phyloP scores from a whole-genome alignment of 108 stramenopile genomes.

The Cyclotella baltica region DNA sequence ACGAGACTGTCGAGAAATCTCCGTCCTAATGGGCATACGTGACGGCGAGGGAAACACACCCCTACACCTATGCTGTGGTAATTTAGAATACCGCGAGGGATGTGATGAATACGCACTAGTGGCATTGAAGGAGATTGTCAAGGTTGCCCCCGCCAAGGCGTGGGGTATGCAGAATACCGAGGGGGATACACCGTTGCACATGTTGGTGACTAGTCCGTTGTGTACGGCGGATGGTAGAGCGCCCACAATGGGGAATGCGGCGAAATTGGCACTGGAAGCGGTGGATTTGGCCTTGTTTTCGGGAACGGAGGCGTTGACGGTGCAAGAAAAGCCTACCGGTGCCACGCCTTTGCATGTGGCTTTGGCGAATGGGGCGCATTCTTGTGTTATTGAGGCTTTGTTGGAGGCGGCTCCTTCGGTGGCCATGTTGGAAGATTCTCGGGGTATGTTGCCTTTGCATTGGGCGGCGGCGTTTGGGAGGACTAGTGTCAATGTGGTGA shows the following conservation, averaged over 20 bases:
- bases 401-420: conserved; percentile 42
- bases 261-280: conserved; percentile 29
- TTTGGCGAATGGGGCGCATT: conserved; percentile 55
- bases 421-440: conserved; percentile 50
- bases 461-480: conserved; percentile 61
- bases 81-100: conserved; percentile 34
- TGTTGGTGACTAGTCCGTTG: conserved; percentile 58
- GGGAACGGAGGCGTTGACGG: conserved; percentile 17
- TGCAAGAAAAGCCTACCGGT: conserved; percentile 40
- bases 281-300: conserved; percentile 12
- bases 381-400: conserved; percentile 53
- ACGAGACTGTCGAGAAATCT: conserved; percentile 18
- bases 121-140: conserved; percentile 50
- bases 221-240: conserved; percentile 26
- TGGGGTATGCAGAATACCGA: conserved; percentile 56
- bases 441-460: conserved; percentile 67
- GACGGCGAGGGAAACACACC: conserved; percentile 65
- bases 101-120: conserved; percentile 23
- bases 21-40: conserved; percentile 26
- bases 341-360: conserved; percentile 64
- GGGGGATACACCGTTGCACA: conserved; percentile 68
- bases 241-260: conserved; percentile 1
- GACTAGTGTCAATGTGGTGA: conserved; percentile 22
- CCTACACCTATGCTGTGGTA: conserved; percentile 61
- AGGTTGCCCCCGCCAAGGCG: conserved; percentile 45